These are phyloP conservation scores for Plantago rigida DNA, from an alignment of 305 asterid species.

Conservation along the genomic window DNA sequence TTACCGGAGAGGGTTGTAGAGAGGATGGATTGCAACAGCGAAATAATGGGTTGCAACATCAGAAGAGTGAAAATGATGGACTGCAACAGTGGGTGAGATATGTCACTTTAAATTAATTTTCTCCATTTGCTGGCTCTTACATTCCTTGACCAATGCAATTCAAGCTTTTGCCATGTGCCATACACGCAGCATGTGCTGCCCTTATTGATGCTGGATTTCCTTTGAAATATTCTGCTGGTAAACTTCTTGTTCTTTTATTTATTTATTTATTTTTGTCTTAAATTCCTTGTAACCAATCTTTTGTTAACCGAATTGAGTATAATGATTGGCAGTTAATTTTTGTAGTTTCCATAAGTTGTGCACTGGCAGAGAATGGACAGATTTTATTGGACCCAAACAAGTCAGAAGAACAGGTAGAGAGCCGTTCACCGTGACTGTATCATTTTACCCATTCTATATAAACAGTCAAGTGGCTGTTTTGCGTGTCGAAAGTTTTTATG, in stretches of 20 bases:
- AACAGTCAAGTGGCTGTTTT: neutral
- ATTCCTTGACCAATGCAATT: constrained; percentile 51
- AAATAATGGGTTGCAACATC: no score
- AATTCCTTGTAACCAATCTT: constrained; percentile 13
- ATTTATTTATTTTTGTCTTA: neutral
- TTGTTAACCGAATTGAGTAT: constrained; percentile 15
- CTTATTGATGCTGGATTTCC: constrained; percentile 88
- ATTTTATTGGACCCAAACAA: constrained; percentile 68
- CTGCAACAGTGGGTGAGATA: no score
- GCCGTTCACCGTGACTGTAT: constrained; percentile 1
- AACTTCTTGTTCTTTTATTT: neutral
- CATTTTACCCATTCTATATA: neutral
- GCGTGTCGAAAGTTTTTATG: neutral
- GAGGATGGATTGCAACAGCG: no score
- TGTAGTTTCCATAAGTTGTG: constrained; percentile 68
- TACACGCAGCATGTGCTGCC: constrained; percentile 83
- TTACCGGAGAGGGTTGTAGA: no score
- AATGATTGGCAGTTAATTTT: constrained; percentile 24
- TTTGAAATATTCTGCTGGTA: constrained; percentile 78
- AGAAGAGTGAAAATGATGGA: no score
- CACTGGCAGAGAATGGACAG: constrained; percentile 50
- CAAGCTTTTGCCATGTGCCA: constrained; percentile 90
- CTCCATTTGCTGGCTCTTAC: constrained; percentile 2
- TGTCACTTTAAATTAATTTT: neutral
- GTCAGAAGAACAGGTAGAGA: constrained; percentile 61